Conservation (phyloP, 1,139 yeast species). For the Blastobotrys aristatus region DNA sequence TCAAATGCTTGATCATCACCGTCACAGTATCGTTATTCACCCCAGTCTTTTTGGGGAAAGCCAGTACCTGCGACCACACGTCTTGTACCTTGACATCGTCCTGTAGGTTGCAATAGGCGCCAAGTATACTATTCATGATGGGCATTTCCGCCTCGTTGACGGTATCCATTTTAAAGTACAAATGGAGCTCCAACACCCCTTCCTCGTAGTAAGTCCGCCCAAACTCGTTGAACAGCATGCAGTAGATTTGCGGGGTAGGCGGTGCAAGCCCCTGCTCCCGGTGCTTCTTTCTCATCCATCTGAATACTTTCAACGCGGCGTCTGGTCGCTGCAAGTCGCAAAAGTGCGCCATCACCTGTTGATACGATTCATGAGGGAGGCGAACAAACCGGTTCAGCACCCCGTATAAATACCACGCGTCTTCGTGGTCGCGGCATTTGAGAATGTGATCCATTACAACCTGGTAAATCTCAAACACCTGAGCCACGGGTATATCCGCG, state of each 20-base stretch:
- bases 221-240: conserved; percentile 55
- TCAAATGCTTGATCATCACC: conserved; percentile 64
- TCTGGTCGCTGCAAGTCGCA: conserved; percentile 55
- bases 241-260: conserved; percentile 59
- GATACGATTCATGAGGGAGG: conserved; percentile 56
- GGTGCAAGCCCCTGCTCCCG: conserved; percentile 60
- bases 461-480: conserved; percentile 39
- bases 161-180: conserved; percentile 61
- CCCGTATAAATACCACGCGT: conserved; percentile 63
- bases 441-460: conserved; percentile 44
- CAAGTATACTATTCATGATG: conserved; percentile 58
- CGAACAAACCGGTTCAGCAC: conserved; percentile 54
- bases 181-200: conserved; percentile 65
- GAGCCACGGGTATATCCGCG: conserved; percentile 25
- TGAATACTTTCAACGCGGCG: conserved; percentile 60
- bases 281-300: conserved; percentile 53
- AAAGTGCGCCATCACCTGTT: conserved; percentile 57
- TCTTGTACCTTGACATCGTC: conserved; percentile 58
- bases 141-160: conserved; percentile 53
- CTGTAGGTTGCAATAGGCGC: conserved; percentile 60
- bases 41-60: conserved; percentile 45
- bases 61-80: conserved; percentile 53
- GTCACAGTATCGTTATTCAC: conserved; percentile 66
- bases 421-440: conserved; percentile 39
- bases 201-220: conserved; percentile 57